Base-by-base conservation (phyloP, 352 stramenopile species). In the Globisporangium megalacanthum region DNA sequence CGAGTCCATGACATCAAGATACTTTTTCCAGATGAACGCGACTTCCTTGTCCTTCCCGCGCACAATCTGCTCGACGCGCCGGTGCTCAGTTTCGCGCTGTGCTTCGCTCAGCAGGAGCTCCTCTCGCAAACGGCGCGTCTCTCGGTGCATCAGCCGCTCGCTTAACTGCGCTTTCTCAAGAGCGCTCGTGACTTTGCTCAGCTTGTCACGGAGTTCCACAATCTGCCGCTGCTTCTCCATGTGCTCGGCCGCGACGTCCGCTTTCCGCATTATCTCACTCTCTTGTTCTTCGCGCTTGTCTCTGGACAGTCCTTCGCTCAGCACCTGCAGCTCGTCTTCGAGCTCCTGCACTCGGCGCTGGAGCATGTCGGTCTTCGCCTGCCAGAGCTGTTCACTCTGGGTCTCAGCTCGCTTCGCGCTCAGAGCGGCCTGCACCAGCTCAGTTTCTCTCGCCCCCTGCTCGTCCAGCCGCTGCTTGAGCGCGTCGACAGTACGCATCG, bases 11-110 rank as follows among this genome's bases (percentile, higher is more conserved):
- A 68, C 47, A 2, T 85, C 68, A 19, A 82, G 66, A 51, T 86
- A 88, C 65, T 84, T 85, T 48, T 83, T 70, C 79, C 79, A 89
- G 58, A 89, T 73, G 56, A 84, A 85, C n/a, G 67, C 66, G 46
- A 87, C 69, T 22, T 89, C 75, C 47, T 81, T 85, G 35, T 85
- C 73, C 53, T 85, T 83, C 25, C 73, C 75, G 52, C 73, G 64
- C 11, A 80, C 41, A 6, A 81, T 58, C 49, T 89, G 70, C 22
- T 79, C 68, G 20, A 77, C 61, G 7, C 79, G 75, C 9, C 74
- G 66, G 17, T 72, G 65, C 25, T 88, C 75, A 0, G 73, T 83
- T 49, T 79, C 66, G 11, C 79, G 71, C 36, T 80, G 75, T 4
- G 69, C 75, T 59, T 89, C 75, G 59, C 79, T 87, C 17, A 84